Percentiles rank a stretch among this genome's conserved stretches.
These are phyloP conservation scores for Ogataea ramenticola DNA, from an alignment of 805 yeast genomes.

Conservation along the genomic window DNA sequence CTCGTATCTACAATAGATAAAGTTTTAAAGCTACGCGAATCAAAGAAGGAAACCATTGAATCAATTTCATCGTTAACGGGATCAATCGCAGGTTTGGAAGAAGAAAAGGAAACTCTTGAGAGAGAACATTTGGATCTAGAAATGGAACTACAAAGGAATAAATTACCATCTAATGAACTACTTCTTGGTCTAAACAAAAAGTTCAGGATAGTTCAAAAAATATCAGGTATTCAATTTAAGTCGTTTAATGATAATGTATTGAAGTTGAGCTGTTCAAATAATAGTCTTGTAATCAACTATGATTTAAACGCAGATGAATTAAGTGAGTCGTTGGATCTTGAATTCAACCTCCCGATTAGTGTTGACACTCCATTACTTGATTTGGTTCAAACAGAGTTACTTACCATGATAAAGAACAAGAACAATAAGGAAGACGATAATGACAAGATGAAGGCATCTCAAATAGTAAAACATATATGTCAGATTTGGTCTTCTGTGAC, in stretches of 20 bases:
- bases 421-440: no score
- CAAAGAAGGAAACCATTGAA: background rate
- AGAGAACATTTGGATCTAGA: background rate
- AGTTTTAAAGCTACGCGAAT: background rate
- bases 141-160: constrained; percentile 3
- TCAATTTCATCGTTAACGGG: background rate
- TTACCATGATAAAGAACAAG: background rate
- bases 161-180: constrained; percentile 14
- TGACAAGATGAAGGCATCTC: background rate
- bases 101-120: background rate
- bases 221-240: background rate
- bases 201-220: constrained; percentile 8
- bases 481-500: background rate
- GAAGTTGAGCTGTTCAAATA: constrained; percentile 2
- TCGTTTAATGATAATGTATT: constrained; percentile 2
- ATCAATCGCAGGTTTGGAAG: background rate
- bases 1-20: background rate
- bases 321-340: no score
- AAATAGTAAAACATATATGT: background rate
- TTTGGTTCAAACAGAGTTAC: background rate
- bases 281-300: background rate
- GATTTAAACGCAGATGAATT: background rate
- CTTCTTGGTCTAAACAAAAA: constrained; percentile 4
- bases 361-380: background rate
- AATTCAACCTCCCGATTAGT: background rate